Evolutionary conservation across 768 basidiomycete genomes (phyloP), one percentile per base, ranked within the genome.

Genomic region (Kwoniella heveanensis): DNA sequence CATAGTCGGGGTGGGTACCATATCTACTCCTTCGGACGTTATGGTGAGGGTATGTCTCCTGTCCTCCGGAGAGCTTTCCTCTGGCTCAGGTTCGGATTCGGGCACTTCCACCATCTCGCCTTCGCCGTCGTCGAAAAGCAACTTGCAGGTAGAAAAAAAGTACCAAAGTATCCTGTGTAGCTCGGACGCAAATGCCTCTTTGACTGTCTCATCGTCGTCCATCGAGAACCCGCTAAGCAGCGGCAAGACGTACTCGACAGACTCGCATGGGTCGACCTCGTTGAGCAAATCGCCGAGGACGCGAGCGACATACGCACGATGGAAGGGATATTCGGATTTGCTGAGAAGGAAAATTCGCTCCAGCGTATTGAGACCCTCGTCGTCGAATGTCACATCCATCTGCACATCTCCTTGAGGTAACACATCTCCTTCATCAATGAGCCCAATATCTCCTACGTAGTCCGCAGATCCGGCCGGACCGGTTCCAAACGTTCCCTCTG

Each of bases 261-360:
- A 92, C 69, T 98, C 94, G 59, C 86, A 85, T 2, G 94, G 89
- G 19, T 89, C 83, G 55, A 96, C 89, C 51, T 88, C 82, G 19
- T 80, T 76, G 32, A 97, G 85, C 80, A 90, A 88, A 1, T 86
- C 83, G n/a, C 89, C 88, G 36, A 97, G 85, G 37, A 89, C 86
- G 71, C 89, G 88, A 0, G 89, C 86, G 74, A 98, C 93, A 82
- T 88, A 95, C 44, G 90, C 85, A 39, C 84, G 81, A 72, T 87
- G 87, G 64, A 86, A 85, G 30, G 82, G 80, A 51, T 87, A 86
- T 66, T 86, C 86, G 80, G 90, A 92, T 65, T 88, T 84, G 64
- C 89, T 88, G 71, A 91, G 90, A 54, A 96, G 85, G 81, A 92
- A 96, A 65, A 95, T 94, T 75, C 90, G 88, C 81, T 97, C 94